Conservation (phyloP, 371 early-diverging fungal species). For the Apophysomyces trapeziformis region DNA sequence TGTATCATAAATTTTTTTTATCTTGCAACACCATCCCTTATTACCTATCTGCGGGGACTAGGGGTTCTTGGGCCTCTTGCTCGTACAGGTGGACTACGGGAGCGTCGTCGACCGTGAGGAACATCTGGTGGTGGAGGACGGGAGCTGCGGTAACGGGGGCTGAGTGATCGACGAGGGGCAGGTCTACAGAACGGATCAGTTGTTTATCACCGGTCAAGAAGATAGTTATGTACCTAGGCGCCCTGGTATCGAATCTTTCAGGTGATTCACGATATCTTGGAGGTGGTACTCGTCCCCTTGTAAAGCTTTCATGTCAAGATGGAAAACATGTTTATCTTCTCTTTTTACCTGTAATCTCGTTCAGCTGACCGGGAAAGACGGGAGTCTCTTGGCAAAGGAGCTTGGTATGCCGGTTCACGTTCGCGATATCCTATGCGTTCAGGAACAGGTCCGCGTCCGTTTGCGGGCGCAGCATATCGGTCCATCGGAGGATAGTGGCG, state of each 20-base stretch:
- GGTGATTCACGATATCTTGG: slow-evolving; percentile 6
- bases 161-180: slow-evolving; percentile 3
- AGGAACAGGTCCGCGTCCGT: slow-evolving; percentile 5
- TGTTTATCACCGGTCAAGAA: background rate
- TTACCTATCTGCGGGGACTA: slow-evolving; percentile 4
- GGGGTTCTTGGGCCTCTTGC: slow-evolving; percentile 8
- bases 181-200: background rate
- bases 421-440: background rate
- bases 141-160: background rate
- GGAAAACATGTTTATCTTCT: too few species aligned
- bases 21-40: background rate
- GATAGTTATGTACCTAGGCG: background rate
- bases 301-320: background rate
- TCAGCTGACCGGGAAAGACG: slow-evolving; percentile 6
- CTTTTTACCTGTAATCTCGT: slow-evolving; percentile 2
- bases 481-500: slow-evolving; percentile 3
- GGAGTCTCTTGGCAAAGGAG: background rate
- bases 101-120: background rate
- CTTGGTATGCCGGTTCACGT: slow-evolving; percentile 1
- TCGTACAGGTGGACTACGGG: slow-evolving; percentile 3
- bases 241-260: background rate
- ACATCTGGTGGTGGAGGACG: background rate
- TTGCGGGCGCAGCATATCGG: background rate
- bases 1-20: background rate
- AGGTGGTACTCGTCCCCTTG: slow-evolving; percentile 5